phyloP scores from a whole-genome alignment of 169 alveolate species.

The Perkinsus olseni region DNA sequence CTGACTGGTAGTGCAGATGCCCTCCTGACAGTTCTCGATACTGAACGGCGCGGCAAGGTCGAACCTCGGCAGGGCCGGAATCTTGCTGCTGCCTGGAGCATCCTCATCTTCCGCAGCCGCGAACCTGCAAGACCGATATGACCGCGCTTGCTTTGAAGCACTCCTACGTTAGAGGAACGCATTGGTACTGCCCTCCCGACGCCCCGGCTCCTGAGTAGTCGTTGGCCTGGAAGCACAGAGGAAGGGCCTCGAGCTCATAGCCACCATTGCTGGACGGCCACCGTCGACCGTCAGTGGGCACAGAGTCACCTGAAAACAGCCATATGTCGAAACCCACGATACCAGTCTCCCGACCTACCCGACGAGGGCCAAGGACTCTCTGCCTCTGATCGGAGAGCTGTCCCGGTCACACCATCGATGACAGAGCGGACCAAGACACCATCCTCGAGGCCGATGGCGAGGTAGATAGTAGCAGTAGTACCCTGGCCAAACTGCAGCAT shows the following conservation, averaged over 20 bases:
- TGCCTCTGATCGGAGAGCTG: slow-evolving; percentile 84
- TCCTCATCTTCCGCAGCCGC: not conserved
- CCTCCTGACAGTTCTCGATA: not conserved
- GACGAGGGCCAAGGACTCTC: not conserved
- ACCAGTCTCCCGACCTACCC: not conserved
- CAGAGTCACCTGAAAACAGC: not conserved
- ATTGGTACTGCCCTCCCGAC: not conserved
- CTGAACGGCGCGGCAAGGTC: not conserved
- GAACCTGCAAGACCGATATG: not conserved
- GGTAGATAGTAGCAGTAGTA: slow-evolving; percentile 37
- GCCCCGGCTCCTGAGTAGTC: not conserved
- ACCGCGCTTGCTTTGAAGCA: too few relatives aligned
- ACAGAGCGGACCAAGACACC: slow-evolving; percentile 89
- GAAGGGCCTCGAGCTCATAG: not conserved
- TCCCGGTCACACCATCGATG: slow-evolving; percentile 86
- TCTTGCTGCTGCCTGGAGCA: not conserved
- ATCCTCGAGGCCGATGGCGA: slow-evolving; percentile 90
- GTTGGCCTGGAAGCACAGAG: not conserved
- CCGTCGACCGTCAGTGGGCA: not conserved
- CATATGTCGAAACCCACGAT: not conserved
- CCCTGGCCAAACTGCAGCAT: slow-evolving; percentile 11
- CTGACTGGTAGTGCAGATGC: not conserved
- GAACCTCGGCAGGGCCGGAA: not conserved
- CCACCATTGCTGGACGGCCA: not conserved
- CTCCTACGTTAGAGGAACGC: not conserved